These are phyloP conservation scores for Pseudocercospora musae DNA, from an alignment of 2,329 filamentous ascomycete species.

Conservation along the genomic window DNA sequence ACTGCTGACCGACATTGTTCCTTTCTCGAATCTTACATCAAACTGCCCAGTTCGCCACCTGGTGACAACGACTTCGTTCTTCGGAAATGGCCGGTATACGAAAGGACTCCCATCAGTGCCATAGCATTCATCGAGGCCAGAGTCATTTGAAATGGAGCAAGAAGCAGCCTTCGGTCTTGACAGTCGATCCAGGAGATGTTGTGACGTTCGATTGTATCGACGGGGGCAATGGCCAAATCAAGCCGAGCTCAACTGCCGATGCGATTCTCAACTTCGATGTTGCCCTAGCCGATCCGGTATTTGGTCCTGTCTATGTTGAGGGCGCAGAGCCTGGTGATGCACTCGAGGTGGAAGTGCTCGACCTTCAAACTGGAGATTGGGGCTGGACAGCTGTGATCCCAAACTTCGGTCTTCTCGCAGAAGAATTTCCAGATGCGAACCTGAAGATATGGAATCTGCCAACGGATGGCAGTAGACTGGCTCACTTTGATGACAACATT, in stretches of 20 bases:
- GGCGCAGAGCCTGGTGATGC: conserved; percentile 23
- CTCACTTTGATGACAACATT: conserved; percentile 18
- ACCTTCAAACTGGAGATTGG: conserved; percentile 19
- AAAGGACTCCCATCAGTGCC: conserved; percentile 13
- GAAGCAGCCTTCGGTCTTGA: conserved; percentile 14
- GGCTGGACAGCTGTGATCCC: conserved; percentile 23
- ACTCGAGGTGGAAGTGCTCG: conserved; percentile 20
- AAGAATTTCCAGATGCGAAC: conserved; percentile 20
- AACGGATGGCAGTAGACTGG: not conserved
- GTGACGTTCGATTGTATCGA: conserved; percentile 25
- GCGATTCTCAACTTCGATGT: conserved; percentile 15
- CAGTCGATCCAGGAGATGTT: conserved; percentile 19
- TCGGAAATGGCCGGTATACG: conserved; percentile 1
- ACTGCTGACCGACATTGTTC: not conserved
- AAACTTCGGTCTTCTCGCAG: conserved; percentile 17
- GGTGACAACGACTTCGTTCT: not conserved
- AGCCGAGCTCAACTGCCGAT: conserved; percentile 14
- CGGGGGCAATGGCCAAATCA: conserved; percentile 20
- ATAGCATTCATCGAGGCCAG: conserved; percentile 22
- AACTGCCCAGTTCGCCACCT: not conserved
- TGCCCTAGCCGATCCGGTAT: conserved; percentile 20
- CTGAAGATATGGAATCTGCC: conserved; percentile 21
- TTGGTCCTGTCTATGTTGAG: conserved; percentile 21
- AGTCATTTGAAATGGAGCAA: conserved; percentile 21
- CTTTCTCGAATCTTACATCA: not conserved